Conservation (phyloP, 2,329 filamentous ascomycete species). For the Cephalotrichum gorgonifer region DNA sequence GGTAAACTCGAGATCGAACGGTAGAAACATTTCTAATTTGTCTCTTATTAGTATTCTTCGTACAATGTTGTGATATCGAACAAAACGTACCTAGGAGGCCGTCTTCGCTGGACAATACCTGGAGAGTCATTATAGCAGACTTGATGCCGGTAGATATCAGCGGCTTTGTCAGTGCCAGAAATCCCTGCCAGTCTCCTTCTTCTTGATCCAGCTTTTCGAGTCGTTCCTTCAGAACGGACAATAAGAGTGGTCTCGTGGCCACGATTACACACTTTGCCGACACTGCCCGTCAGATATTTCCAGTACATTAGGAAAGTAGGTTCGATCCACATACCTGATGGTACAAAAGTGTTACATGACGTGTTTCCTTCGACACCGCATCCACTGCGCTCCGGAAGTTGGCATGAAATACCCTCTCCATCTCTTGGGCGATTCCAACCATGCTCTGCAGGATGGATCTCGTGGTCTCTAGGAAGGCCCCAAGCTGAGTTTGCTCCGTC, state of each 20-base stretch:
- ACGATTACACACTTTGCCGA: conserved; percentile 23
- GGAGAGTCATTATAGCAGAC: conserved; percentile 25
- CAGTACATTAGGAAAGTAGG: rapidly evolving
- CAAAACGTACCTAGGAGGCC: conserved; percentile 23
- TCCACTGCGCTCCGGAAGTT: conserved; percentile 22
- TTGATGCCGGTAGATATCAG: conserved; percentile 29
- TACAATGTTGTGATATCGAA: too few relatives aligned
- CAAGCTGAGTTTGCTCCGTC: conserved; percentile 20
- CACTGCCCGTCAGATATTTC: neutral
- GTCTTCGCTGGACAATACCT: conserved; percentile 24
- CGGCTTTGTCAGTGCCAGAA: conserved; percentile 20
- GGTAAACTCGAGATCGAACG: conserved; percentile 27
- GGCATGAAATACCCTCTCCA: conserved; percentile 22
- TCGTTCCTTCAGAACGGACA: conserved; percentile 26
- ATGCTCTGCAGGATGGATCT: conserved; percentile 23
- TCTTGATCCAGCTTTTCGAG: conserved; percentile 16
- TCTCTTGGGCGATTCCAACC: conserved; percentile 25
- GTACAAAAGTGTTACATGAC: conserved; percentile 25
- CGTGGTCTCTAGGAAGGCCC: conserved; percentile 23
- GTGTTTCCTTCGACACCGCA: conserved; percentile 23
- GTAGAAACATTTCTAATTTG: conserved; percentile 27
- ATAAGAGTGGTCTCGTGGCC: conserved; percentile 24
- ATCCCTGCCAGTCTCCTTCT: conserved; percentile 19
- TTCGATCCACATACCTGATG: conserved; percentile 19
- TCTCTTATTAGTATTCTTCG: too few relatives aligned